A percentile compares a stretch with the other conserved stretches of the same genome.
Evolutionary conservation across 2,329 filamentous ascomycete species (phyloP).

Genomic region (Diaporthe ampelina): DNA sequence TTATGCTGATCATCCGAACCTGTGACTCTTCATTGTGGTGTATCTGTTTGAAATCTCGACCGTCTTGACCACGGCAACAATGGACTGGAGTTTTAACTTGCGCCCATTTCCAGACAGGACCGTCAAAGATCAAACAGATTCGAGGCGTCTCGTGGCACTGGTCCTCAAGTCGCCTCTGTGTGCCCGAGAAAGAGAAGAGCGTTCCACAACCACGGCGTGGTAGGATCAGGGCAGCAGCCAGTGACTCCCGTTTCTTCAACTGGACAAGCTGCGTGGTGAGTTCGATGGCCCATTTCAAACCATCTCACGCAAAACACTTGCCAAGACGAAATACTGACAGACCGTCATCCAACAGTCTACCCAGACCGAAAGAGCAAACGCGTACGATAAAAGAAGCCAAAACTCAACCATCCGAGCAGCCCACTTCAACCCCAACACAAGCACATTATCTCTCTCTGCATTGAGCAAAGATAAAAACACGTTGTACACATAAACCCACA

Average conservation of each 20-base stretch:
- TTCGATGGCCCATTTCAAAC: not conserved
- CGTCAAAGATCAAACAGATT: not conserved
- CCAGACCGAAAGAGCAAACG: not conserved
- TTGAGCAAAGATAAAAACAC: no score
- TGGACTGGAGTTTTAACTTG: not conserved
- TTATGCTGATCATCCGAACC: not conserved
- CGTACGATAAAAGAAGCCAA: not conserved
- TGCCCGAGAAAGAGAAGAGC: no score
- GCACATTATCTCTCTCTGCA: no score
- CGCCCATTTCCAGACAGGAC: not conserved
- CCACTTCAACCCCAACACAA: not conserved
- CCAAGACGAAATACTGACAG: not conserved
- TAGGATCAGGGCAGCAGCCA: not conserved
- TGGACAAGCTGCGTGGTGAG: not conserved
- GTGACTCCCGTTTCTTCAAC: not conserved
- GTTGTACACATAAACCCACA: no score
- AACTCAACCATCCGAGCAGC: no score
- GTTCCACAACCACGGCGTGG: no score
- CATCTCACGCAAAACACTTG: not conserved
- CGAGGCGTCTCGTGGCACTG: not conserved
- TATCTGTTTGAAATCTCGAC: not conserved
- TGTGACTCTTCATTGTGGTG: not conserved
- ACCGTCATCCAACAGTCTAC: not conserved
- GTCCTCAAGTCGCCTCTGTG: no score
- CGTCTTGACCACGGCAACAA: not conserved